Conservation (phyloP, 2,329 filamentous ascomycete genomes). For the Bipolaris gigantea region DNA sequence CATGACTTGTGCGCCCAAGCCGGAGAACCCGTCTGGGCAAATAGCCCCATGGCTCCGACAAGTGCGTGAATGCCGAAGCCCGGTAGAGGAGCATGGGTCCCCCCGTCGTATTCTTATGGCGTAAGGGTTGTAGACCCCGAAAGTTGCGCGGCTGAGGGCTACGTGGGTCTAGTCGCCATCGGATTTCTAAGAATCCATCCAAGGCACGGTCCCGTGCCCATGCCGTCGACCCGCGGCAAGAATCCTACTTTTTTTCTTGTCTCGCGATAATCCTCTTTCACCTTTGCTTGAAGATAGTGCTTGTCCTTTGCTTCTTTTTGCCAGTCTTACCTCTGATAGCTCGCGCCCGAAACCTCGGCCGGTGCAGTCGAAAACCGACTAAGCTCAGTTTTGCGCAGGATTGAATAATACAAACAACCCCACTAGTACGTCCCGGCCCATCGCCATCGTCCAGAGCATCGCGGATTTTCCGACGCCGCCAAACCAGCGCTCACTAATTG, state of each 20-base stretch:
- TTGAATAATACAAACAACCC: constrained; percentile 14
- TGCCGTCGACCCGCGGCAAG: constrained; percentile 22
- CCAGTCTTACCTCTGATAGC: constrained; percentile 10
- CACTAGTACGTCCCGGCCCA: constrained; percentile 18
- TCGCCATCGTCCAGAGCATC: constrained; percentile 19
- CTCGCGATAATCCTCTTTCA: constrained; percentile 11
- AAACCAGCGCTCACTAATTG: constrained; percentile 21
- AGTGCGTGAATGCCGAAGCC: constrained; percentile 8
- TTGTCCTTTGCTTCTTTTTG: neutral
- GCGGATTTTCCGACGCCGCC: constrained; percentile 24
- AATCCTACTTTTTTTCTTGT: constrained; percentile 15
- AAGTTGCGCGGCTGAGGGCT: constrained; percentile 4
- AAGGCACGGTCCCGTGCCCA: constrained; percentile 19
- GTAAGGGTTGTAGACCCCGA: constrained; percentile 5
- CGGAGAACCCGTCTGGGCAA: neutral
- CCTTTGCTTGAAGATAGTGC: constrained; percentile 13
- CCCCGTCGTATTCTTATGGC: neutral
- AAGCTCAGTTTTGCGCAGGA: constrained; percentile 11
- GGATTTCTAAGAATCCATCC: constrained; percentile 32
- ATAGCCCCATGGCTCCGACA: neutral
- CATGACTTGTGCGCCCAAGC: constrained; percentile 6
- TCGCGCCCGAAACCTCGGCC: neutral
- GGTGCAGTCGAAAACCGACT: neutral
- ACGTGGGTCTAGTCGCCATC: constrained; percentile 23
- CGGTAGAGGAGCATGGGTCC: constrained; percentile 5